A percentile compares a stretch with the other conserved stretches of the same genome.
These are phyloP conservation scores for Tricholoma sp. DNA, from an alignment of 768 basidiomycete species.

Conservation along the genomic window DNA sequence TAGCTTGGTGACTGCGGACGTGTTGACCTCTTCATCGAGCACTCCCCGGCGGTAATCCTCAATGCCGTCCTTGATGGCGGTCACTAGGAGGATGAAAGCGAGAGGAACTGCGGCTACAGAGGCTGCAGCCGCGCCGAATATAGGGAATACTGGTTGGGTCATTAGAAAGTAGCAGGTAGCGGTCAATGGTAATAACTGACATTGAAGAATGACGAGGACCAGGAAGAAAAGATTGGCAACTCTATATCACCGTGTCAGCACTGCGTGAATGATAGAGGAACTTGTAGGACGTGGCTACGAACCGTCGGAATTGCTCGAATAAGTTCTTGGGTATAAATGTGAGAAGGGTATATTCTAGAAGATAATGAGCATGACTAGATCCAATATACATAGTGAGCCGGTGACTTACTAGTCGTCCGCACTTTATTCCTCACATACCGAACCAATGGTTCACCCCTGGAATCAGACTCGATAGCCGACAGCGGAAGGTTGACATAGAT, in stretches of 20 bases:
- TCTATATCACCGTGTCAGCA: conserved; percentile 27
- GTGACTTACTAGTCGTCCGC: conserved; percentile 78
- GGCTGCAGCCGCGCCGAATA: conserved; percentile 86
- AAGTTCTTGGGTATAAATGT: conserved; percentile 94
- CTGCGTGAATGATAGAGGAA: neutral
- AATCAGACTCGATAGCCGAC: conserved; percentile 58
- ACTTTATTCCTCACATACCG: conserved; percentile 93
- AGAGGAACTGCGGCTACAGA: conserved; percentile 82
- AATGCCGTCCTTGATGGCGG: conserved; percentile 92
- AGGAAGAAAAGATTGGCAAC: conserved; percentile 94
- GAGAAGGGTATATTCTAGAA: conserved; percentile 79
- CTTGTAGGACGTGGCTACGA: conserved; percentile 15
- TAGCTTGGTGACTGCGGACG: conserved; percentile 85
- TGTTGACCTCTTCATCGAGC: conserved; percentile 94
- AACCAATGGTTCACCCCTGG: conserved; percentile 68
- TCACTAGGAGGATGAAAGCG: conserved; percentile 80
- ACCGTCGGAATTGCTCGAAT: conserved; percentile 92
- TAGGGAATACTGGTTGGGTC: conserved; percentile 62
- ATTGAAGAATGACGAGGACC: conserved; percentile 72
- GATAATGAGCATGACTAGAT: neutral
- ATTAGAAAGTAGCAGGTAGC: neutral
- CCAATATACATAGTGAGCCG: neutral
- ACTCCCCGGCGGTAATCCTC: conserved; percentile 91
- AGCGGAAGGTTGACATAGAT: conserved; percentile 78
- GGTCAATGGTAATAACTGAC: conserved; percentile 31